Base-by-base conservation (phyloP, 495 filamentous ascomycete genomes). In the Hypoxylon fuscum region DNA sequence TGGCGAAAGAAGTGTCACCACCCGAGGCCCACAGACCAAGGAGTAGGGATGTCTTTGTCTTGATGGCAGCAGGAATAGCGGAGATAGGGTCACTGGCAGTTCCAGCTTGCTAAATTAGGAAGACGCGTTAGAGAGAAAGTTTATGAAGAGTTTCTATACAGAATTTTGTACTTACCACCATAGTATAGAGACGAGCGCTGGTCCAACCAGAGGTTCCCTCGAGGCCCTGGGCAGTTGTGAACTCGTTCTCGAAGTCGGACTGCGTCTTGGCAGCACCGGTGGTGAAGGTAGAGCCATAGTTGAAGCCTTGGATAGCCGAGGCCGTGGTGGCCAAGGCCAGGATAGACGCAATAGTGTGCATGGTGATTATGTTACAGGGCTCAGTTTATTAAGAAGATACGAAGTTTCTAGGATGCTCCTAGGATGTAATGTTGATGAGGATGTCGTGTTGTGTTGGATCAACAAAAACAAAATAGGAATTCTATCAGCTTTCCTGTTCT, bases 21-120 rank as follows among this genome's bases (percentile, higher is more conserved):
- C 82, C 88, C 2, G 90, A 93, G 11, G 83, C 82, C 90, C 90
- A 96, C 31, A 96, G 73, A 63, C 89, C 90, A 17, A 96, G 85
- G 4, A 96, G 85, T 8, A 96, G 83, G 14, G 81, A 74, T 0
- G 88, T 92, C 55, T 89, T 78, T 49, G 87, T 85, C 50, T 79
- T 81, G 69, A 96, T 89, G 68, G 92, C 93, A 31, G 87, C 90
- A 41, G 88, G 90, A 66, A 96, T 93, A 66, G 88, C 88, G 10
- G 76, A 73, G 64, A 89, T 86, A 52, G 82, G 80, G 32, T 77
- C 75, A 72, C 84, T 87, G 52, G 84, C 81, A 47, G 85, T 76
- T 64, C 79, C 71, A 10, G 49, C 74, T 79, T 80, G 76, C 77
- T 80, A 62, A 55, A 43, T 17, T 12, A 23, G 44, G 34, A 46